These are phyloP conservation scores for Talaromyces islandicus DNA, from an alignment of 2,329 filamentous ascomycete species.

Conservation along the genomic window DNA sequence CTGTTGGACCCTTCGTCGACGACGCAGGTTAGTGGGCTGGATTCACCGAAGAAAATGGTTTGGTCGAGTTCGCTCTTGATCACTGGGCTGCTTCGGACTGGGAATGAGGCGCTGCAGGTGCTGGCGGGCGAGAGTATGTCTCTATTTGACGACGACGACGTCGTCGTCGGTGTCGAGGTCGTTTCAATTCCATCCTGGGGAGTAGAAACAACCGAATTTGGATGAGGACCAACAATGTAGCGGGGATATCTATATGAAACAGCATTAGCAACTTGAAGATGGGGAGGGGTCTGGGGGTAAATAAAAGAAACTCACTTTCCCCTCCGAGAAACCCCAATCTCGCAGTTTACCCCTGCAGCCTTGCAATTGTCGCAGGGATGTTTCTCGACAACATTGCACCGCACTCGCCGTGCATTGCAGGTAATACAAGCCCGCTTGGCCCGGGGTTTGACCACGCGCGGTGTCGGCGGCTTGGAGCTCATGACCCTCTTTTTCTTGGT, in stretches of 20 bases:
- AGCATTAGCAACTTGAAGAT: slow-evolving; percentile 9
- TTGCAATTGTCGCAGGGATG: slow-evolving; percentile 41
- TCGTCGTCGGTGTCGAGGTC: not conserved
- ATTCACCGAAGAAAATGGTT: slow-evolving; percentile 43
- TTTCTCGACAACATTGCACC: slow-evolving; percentile 41
- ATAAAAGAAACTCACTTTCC: slow-evolving; percentile 35
- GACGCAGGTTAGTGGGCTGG: slow-evolving; percentile 46
- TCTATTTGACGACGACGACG: no score
- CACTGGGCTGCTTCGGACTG: not conserved
- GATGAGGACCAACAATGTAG: slow-evolving; percentile 9
- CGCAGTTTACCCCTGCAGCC: slow-evolving; percentile 31
- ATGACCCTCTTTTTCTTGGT: not conserved
- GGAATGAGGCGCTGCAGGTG: slow-evolving; percentile 2
- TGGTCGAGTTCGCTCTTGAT: slow-evolving; percentile 13
- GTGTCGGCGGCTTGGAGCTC: slow-evolving; percentile 6
- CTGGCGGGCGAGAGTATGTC: slow-evolving; percentile 12
- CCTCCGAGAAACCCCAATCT: slow-evolving; percentile 37
- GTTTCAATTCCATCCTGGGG: not conserved
- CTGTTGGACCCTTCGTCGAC: slow-evolving; percentile 32
- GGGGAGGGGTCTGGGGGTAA: no score
- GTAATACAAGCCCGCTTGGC: slow-evolving; percentile 40
- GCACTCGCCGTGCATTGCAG: slow-evolving; percentile 41
- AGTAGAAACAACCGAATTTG: not conserved
- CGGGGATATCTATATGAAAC: slow-evolving; percentile 11
- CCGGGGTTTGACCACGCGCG: slow-evolving; percentile 18